phyloP scores from a whole-genome alignment of 768 basidiomycete species.

The Cystobasidium ongulense region DNA sequence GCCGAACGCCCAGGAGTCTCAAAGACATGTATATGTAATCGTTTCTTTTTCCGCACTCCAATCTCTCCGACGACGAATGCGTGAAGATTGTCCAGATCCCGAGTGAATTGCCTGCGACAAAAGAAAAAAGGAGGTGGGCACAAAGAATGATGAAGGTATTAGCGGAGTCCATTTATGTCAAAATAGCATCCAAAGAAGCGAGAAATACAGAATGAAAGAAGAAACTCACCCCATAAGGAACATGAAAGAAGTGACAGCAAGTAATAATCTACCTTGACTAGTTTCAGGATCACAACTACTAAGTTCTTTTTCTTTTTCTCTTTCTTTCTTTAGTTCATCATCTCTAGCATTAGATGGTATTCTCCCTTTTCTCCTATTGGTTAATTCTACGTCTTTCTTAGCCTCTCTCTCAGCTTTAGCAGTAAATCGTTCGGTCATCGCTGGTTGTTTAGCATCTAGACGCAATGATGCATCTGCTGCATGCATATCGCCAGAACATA shows the following conservation, averaged over 20 bases:
- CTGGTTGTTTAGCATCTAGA: conserved; percentile 36
- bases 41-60: conserved; percentile 13
- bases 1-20: conserved; percentile 36
- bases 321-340: conserved; percentile 15
- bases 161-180: too few species aligned
- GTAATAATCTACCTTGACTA: conserved; percentile 28
- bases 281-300: not conserved
- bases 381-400: conserved; percentile 5
- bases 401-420: conserved; percentile 33
- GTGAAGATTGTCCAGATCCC: conserved; percentile 40
- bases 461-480: conserved; percentile 28
- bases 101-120: conserved; percentile 38
- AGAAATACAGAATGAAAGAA: not conserved
- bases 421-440: conserved; percentile 34
- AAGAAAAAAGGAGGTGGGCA: not conserved
- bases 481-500: conserved; percentile 36
- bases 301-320: conserved; percentile 30
- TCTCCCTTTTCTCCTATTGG: conserved; percentile 16
- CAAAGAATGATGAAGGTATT: not conserved
- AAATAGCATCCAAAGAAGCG: not conserved
- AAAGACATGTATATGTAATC: conserved; percentile 43
- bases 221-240: conserved; percentile 11
- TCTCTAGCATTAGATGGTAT: not conserved
- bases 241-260: conserved; percentile 30
- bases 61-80: conserved; percentile 33